Evolutionary conservation across 129 eudicot species (phyloP).

Genomic region (Oenanthe sinensis): DNA sequence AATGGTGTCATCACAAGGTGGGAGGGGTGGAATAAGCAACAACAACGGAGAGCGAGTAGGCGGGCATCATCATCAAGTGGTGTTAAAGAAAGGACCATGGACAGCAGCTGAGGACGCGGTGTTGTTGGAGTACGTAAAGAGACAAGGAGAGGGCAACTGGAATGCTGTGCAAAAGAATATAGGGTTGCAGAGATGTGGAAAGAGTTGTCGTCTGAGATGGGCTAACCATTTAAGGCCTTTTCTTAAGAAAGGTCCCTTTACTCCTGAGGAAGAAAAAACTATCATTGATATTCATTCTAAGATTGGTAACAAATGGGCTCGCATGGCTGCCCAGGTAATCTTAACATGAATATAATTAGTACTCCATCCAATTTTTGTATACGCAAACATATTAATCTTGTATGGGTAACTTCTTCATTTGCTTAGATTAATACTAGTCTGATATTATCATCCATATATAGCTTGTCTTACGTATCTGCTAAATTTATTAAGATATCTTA

Average conservation of each 20-base stretch:
- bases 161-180: slow-evolving; percentile 77
- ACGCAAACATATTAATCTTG: too few relatives aligned
- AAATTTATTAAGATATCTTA: too few relatives aligned
- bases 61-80: slow-evolving; percentile 1
- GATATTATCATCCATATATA: not conserved
- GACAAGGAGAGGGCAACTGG: slow-evolving; percentile 95
- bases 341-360: not conserved
- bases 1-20: slow-evolving; percentile 7
- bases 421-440: too few relatives aligned
- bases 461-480: not conserved
- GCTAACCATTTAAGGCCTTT: slow-evolving; percentile 87
- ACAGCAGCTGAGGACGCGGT: slow-evolving; percentile 71
- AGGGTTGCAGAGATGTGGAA: slow-evolving; percentile 76
- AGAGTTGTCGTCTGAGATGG: slow-evolving; percentile 91
- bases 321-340: slow-evolving; percentile 81
- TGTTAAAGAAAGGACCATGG: slow-evolving; percentile 89
- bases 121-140: slow-evolving; percentile 68
- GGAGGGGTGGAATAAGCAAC: slow-evolving; percentile 22
- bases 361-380: too few relatives aligned
- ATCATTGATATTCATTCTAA: slow-evolving; percentile 78
- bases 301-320: slow-evolving; percentile 97
- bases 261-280: slow-evolving; percentile 60
- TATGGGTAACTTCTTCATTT: too few relatives aligned
- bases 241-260: slow-evolving; percentile 79
- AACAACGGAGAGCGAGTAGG: slow-evolving; percentile 6